Evolutionary conservation across 176 grass and related monocot genomes (phyloP), one percentile per base, ranked within the genome.

Genomic region (Ampelocalamus luodianensis): DNA sequence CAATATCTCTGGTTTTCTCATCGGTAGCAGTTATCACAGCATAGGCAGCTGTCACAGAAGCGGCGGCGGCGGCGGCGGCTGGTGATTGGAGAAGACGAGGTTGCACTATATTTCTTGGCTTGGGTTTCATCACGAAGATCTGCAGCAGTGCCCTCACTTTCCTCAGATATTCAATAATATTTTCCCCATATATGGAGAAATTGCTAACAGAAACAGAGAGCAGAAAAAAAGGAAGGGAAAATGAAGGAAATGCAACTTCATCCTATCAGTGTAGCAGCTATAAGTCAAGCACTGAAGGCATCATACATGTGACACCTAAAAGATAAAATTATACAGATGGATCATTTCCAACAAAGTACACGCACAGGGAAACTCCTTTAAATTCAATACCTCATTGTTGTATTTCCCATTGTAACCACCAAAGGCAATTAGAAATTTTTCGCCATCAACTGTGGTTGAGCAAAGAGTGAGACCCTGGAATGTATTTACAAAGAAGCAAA

Each of bases 391-490:
- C 96, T 98, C 96, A 38, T 94, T 95, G 78, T 89, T 98, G 71
- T 96, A 98, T 59, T 90, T 96, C 43, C 96, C 93, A 78, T 98
- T 98, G 86, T 98, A 98, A 90, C 96, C 96, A 24, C 96, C 96
- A 91, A 98, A 94, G 13, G 93, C 81, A 79, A 98, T 56, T 55
- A 98, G 58, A 74, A 92, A 68, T 8, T 92, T 98, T 86, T 91
- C 90, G 2, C 83, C 91, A 84, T 88, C 88, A 70, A 93, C 23
- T 79, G 79, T 85, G 65, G 68, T 82, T 48, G 93, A 94, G 78
- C 90, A 96, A 88, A 98, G 83, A 65, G 85, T 94, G 72, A 94
- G 89, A 67, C 96, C 96, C 96, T 98, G 92, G n/a, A 87, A 87
- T 76, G 24, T 54, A 45, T 68, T 72, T 68, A 17, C 10, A 51